Base-by-base conservation (phyloP, 129 eudicot species). In the Cynara cardunculus region DNA sequence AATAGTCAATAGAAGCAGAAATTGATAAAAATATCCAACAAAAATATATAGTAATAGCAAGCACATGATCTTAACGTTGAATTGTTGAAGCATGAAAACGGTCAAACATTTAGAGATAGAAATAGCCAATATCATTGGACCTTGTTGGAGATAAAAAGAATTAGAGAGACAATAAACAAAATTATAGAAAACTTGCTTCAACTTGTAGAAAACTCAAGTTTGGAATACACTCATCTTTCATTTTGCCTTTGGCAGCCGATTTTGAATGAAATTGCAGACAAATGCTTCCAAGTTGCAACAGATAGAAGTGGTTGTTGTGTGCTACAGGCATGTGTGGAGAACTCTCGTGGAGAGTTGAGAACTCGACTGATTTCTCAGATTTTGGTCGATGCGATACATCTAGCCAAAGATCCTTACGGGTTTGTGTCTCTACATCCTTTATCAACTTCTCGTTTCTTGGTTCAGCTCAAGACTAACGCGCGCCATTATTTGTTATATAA, bases 381-480 rank as follows among this genome's bases (percentile, higher is more conserved):
- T 61, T 44, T 90, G 67, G 32, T 87, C 24, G 78, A 80, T 19
- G 89, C 95, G 31, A 13, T 84, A 11, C 90, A 69, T 72, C 83
- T 92, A 44, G 89, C 97, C 19, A 84, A 86, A 82, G 88, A 92
- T 90, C 93, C 93, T 72, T 92, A 85, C 2, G 97, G 95, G 97
- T 90, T 71, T 37, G 87, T 83, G 19, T 72, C 73, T 49, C 21
- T 66, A 49, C 30, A 24, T 65, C 72, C 25, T 28, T 41, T 27
- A 28, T 77, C 41, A 46, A 14, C 56, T 28, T 39, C 46, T 69
- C 59, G 22, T 30, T 32, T 75, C 3, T 24, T 25, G 16, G 11
- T 11, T 75, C 25, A 53, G 9, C 11, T 2, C 26, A 59, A 32
- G 25, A 32, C 39, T 82, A 72, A 81, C 11, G 11, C 9, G 27